Conservation (phyloP, 345 rosid genomes). For the Pelargonium nanum region DNA sequence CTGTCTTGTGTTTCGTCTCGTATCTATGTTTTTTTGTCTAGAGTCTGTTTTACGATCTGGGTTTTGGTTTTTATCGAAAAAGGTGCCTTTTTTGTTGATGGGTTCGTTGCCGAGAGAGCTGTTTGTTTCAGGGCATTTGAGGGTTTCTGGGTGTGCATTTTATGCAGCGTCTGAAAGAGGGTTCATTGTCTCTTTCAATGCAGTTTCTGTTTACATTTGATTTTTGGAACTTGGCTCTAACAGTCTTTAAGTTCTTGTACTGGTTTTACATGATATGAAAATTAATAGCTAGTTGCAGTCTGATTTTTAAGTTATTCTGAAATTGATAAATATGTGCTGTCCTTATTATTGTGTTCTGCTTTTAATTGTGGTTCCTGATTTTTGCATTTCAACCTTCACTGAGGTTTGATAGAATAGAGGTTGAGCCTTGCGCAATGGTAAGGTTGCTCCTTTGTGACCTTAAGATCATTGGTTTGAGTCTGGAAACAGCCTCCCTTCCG, state of each 20-base stretch:
- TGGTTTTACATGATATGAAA: not conserved
- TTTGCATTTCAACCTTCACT: too few relatives aligned
- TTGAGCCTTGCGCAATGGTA: too few relatives aligned
- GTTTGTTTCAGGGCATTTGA: not conserved
- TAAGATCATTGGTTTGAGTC: too few relatives aligned
- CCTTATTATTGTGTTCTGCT: too few relatives aligned
- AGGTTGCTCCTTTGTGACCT: not conserved
- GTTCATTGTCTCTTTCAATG: not conserved
- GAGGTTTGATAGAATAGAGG: too few relatives aligned
- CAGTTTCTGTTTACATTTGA: conserved; percentile 7
- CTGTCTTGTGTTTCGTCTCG: not conserved
- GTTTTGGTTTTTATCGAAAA: not conserved
- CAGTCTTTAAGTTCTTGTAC: conserved; percentile 5
- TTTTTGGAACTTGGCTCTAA: not conserved
- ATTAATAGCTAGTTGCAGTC: not conserved
- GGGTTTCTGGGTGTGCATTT: not conserved
- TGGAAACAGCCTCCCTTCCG: too few relatives aligned
- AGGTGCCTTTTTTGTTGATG: not conserved
- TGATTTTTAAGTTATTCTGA: not conserved
- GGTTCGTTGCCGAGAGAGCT: not conserved
- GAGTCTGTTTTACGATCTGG: not conserved
- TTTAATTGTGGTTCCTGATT: too few relatives aligned
- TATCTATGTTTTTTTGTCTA: not conserved
- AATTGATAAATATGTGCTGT: not conserved
- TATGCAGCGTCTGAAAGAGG: too few relatives aligned